Percentiles rank a stretch among this genome's conserved stretches.
These are phyloP conservation scores for Pleodorina starrii DNA, from an alignment of 139 green algal species.

Conservation along the genomic window DNA sequence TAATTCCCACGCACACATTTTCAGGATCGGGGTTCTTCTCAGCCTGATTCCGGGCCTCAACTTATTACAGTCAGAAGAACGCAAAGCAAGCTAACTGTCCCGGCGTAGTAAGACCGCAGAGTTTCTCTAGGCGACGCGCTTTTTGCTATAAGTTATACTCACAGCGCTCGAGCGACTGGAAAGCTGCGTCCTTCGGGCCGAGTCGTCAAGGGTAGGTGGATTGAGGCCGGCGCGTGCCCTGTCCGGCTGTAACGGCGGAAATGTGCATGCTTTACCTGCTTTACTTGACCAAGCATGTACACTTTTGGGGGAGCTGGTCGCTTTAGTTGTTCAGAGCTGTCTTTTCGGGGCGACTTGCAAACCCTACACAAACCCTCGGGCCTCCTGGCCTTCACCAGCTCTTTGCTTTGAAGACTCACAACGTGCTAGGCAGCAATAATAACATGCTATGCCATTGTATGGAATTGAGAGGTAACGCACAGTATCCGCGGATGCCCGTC, in stretches of 20 bases:
- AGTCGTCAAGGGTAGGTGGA: slow-evolving; percentile 22
- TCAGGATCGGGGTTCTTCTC: too few species aligned
- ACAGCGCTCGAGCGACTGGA: neutral
- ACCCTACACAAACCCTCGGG: neutral
- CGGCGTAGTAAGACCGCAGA: neutral
- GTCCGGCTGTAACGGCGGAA: too few species aligned
- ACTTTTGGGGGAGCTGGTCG: neutral
- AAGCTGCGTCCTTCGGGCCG: neutral
- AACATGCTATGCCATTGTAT: neutral
- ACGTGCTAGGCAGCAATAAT: too few species aligned
- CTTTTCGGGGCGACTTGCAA: neutral
- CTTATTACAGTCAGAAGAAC: neutral
- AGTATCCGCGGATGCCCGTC: neutral
- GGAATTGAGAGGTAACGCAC: neutral
- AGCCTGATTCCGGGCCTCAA: too few species aligned
- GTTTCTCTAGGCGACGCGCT: neutral
- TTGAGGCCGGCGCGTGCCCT: neutral
- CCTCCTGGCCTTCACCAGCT: neutral
- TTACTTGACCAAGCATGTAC: too few species aligned
- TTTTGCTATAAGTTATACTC: neutral
- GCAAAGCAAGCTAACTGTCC: too few species aligned
- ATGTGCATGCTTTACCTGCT: too few species aligned
- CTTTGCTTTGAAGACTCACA: too few species aligned
- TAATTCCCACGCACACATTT: too few species aligned
- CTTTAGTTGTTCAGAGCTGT: neutral